A percentile compares a stretch with the other conserved stretches of the same genome.
Conservation (phyloP, 768 basidiomycete species). For the Serpula lacrymans region DNA sequence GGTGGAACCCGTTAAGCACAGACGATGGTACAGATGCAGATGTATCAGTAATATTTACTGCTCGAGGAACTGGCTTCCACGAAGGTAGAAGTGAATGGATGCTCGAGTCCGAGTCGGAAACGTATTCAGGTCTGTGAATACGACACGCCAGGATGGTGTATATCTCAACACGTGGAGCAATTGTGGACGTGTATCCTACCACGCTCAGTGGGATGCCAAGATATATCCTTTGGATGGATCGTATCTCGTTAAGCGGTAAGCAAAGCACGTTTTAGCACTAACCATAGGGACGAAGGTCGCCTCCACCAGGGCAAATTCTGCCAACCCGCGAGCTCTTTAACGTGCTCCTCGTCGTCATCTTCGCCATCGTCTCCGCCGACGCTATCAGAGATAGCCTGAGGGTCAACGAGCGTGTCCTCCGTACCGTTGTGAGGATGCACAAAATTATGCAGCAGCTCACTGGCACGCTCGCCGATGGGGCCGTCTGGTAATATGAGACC, state of each 20-base stretch:
- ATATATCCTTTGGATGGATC: slow-evolving; percentile 50
- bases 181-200: slow-evolving; percentile 50
- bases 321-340: slow-evolving; percentile 21
- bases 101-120: slow-evolving; percentile 1
- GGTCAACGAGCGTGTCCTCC: slow-evolving; percentile 33
- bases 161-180: slow-evolving; percentile 72
- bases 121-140: slow-evolving; percentile 60
- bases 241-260: slow-evolving; percentile 1
- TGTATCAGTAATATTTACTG: no score
- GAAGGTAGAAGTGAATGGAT: no score
- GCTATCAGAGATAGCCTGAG: slow-evolving; percentile 7
- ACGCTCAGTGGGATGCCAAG: slow-evolving; percentile 49
- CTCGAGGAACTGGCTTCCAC: no score
- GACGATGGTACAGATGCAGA: no score
- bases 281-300: slow-evolving; percentile 74
- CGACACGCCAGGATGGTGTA: slow-evolving; percentile 72
- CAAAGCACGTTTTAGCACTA: slow-evolving; percentile 18
- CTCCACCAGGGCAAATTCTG: slow-evolving; percentile 66
- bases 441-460: slow-evolving; percentile 45
- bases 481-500: slow-evolving; percentile 43
- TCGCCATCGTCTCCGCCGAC: slow-evolving; percentile 14
- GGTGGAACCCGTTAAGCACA: no score
- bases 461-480: slow-evolving; percentile 41
- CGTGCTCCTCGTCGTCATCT: slow-evolving; percentile 26
- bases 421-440: slow-evolving; percentile 35